Evolutionary conservation across 208 protist genomes (phyloP).

Genomic region (Angomonas ambiguus): DNA sequence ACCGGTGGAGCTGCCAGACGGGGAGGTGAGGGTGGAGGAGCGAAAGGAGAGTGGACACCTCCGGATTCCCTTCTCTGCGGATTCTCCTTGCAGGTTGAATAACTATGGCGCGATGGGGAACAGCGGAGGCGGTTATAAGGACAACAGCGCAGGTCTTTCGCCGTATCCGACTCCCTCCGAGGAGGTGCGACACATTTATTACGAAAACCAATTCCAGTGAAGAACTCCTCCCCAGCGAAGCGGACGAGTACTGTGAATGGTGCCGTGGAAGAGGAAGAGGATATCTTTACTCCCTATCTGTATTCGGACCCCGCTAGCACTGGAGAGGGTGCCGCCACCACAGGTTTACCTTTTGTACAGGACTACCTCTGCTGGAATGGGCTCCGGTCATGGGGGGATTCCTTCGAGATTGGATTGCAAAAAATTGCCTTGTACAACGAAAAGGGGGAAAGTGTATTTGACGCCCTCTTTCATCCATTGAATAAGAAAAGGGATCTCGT

Average conservation of each 20-base stretch:
- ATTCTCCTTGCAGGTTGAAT: background rate
- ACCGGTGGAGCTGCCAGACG: background rate
- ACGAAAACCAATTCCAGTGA: too few species aligned
- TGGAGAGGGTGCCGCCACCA: background rate
- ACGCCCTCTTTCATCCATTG: conserved; percentile 5
- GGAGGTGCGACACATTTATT: too few species aligned
- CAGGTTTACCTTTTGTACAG: conserved; percentile 26
- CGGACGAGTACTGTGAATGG: too few species aligned
- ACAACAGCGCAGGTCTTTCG: too few species aligned
- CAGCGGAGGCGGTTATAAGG: background rate
- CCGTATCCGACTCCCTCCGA: too few species aligned
- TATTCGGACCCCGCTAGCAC: too few species aligned
- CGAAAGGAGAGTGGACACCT: too few species aligned
- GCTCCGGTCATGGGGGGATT: conserved; percentile 86
- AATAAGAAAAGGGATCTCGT: too few species aligned
- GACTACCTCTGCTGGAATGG: conserved; percentile 62
- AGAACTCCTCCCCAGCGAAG: too few species aligned
- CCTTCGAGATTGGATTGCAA: conserved; percentile 84
- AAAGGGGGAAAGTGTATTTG: conserved; percentile 45
- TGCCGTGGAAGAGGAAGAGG: too few species aligned
- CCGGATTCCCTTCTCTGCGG: background rate
- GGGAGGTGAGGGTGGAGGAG: background rate
- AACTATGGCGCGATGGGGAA: background rate
- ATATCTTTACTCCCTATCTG: too few species aligned
- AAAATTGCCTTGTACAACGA: conserved; percentile 90